Percentiles rank a stretch among this genome's conserved stretches.
Evolutionary conservation across 164 flowering plant genomes (phyloP).

Genomic region (Chloranthus sessilifolius): DNA sequence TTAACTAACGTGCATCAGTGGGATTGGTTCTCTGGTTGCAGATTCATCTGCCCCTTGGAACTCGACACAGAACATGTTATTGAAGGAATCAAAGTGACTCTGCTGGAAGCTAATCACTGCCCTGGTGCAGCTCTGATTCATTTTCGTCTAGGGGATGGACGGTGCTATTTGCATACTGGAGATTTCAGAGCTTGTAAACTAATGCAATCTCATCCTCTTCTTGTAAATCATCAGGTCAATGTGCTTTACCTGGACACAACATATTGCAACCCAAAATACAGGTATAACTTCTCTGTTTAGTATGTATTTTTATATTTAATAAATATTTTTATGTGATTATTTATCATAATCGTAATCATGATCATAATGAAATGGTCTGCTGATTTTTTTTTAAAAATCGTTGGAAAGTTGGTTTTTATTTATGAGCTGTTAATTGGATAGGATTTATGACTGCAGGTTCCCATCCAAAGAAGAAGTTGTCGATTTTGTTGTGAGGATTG

Average conservation of each 20-base stretch:
- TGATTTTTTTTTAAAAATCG: too few species aligned
- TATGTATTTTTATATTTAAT: too few species aligned
- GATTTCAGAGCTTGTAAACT: conserved; percentile 68
- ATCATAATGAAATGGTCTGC: too few species aligned
- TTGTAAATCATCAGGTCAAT: conserved; percentile 32
- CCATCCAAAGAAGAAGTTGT: conserved; percentile 60
- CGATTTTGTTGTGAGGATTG: conserved; percentile 42
- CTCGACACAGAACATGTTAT: conserved; percentile 39
- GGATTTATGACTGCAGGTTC: conserved; percentile 38
- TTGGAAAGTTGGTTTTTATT: too few species aligned
- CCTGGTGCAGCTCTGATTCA: conserved; percentile 76
- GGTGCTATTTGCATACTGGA: conserved; percentile 62
- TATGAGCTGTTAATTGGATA: not conserved
- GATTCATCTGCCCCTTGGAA: conserved; percentile 54
- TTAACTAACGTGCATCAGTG: not conserved
- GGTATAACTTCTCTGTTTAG: conserved; percentile 18
- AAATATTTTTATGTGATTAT: too few species aligned
- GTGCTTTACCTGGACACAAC: conserved; percentile 74
- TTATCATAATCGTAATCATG: too few species aligned
- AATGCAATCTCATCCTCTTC: conserved; percentile 57
- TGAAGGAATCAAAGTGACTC: conserved; percentile 54
- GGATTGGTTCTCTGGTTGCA: conserved; percentile 17
- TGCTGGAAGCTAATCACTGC: conserved; percentile 78
- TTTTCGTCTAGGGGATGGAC: conserved; percentile 50
- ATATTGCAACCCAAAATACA: conserved; percentile 77